These are phyloP conservation scores for Rhodotorula graminis DNA, from an alignment of 768 basidiomycete genomes.

Conservation along the genomic window DNA sequence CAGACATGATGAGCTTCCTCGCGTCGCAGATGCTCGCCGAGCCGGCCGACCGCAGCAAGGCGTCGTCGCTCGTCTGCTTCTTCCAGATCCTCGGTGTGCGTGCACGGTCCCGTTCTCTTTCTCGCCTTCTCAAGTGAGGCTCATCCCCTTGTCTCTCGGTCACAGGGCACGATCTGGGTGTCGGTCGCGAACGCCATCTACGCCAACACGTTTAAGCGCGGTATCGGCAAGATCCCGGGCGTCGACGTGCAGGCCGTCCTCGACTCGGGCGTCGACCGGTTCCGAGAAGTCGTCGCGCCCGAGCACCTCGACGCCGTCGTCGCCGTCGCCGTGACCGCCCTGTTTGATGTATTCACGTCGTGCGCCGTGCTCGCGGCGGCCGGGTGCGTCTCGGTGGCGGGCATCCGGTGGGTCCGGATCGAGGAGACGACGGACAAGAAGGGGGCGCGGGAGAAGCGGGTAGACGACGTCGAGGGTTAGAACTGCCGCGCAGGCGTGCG, in stretches of 20 bases:
- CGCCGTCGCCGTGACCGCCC: background rate
- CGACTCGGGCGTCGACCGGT: constrained; percentile 21
- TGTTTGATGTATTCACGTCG: constrained; percentile 23
- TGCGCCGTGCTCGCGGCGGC: constrained; percentile 11
- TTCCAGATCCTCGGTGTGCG: constrained; percentile 26
- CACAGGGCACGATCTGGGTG: constrained; percentile 22
- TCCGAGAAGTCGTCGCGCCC: constrained; percentile 24
- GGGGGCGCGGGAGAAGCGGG: background rate
- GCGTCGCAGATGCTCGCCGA: constrained; percentile 13
- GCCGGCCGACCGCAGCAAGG: constrained; percentile 6
- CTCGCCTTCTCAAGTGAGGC: background rate
- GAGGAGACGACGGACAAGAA: background rate
- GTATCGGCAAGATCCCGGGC: constrained; percentile 12
- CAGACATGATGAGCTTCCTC: constrained; percentile 28
- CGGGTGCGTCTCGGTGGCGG: constrained; percentile 6
- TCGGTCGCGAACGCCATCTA: constrained; percentile 23
- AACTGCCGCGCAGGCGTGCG: background rate
- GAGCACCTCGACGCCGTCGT: constrained; percentile 18
- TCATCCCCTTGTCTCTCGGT: background rate
- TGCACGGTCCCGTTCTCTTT: background rate
- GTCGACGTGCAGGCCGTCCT: constrained; percentile 25
- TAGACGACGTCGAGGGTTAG: background rate
- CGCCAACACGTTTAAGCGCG: constrained; percentile 25
- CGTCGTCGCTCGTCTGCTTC: constrained; percentile 28
- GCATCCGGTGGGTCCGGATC: constrained; percentile 16